Evolutionary conservation across 2,329 filamentous ascomycete species (phyloP).

Genomic region (Myriosclerotinia scirpicola): DNA sequence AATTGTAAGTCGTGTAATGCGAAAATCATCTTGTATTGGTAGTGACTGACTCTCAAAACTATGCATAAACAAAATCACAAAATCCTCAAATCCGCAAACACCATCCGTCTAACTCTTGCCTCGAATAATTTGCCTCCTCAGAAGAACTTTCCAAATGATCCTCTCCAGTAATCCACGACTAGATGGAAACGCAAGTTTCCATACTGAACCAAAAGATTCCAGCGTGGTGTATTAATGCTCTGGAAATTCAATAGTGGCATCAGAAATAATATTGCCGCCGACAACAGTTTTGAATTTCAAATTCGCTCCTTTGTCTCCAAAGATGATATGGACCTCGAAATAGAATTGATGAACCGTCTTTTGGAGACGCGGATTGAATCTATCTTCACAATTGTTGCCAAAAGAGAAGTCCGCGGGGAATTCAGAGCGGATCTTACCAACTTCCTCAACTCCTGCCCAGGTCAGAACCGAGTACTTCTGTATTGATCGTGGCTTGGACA

Average conservation of each 20-base stretch:
- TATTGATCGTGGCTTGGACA: background rate
- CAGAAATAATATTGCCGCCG: background rate
- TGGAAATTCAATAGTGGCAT: background rate
- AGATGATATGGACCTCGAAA: constrained; percentile 19
- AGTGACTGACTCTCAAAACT: too few relatives aligned
- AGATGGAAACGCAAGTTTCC: too few relatives aligned
- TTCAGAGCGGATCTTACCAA: constrained; percentile 14
- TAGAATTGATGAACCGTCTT: constrained; percentile 11
- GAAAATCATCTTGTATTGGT: too few relatives aligned
- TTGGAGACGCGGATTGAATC: constrained; percentile 6
- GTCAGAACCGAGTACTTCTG: background rate
- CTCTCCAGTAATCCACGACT: too few relatives aligned
- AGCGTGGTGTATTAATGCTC: too few relatives aligned
- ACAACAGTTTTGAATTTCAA: constrained; percentile 19
- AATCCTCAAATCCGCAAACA: too few relatives aligned
- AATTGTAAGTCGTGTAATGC: too few relatives aligned
- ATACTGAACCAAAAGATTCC: too few relatives aligned
- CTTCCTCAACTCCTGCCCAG: constrained; percentile 17
- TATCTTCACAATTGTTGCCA: background rate
- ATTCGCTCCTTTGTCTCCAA: constrained; percentile 25
- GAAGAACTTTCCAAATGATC: too few relatives aligned
- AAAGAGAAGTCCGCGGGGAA: constrained; percentile 20
- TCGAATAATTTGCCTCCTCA: too few relatives aligned
- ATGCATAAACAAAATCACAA: too few relatives aligned
- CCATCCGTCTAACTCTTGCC: too few relatives aligned